Evolutionary conservation across 192 early-diverging fungal species (phyloP).

Genomic region (Fimicolochytrium jonesii): DNA sequence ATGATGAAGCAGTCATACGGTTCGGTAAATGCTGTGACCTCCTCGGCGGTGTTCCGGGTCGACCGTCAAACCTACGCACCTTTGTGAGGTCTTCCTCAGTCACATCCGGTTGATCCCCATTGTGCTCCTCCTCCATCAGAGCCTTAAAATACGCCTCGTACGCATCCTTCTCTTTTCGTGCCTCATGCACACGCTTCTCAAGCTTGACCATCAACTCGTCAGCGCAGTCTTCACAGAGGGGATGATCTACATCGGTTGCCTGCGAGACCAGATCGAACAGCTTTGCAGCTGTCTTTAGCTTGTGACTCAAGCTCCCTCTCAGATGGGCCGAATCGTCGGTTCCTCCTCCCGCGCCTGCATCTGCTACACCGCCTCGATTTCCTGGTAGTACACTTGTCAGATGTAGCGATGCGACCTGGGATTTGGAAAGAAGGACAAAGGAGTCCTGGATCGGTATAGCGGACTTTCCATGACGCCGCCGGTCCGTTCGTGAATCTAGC

Average conservation of each 20-base stretch:
- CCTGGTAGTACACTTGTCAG: neutral
- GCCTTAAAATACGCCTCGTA: constrained; percentile 64
- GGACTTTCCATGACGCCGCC: constrained; percentile 9
- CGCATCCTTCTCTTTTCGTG: constrained; percentile 67
- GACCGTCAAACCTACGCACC: too few relatives aligned
- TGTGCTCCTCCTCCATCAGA: constrained; percentile 34
- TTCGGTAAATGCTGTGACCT: too few relatives aligned
- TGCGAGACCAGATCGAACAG: constrained; percentile 76
- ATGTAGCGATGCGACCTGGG: constrained; percentile 37
- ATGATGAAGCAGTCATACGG: too few relatives aligned
- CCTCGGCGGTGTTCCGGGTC: too few relatives aligned
- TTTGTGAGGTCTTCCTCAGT: constrained; percentile 8
- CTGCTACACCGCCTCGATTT: neutral
- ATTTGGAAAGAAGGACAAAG: constrained; percentile 55
- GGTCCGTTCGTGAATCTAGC: constrained; percentile 1
- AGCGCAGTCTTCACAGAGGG: constrained; percentile 89
- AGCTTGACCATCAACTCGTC: constrained; percentile 69
- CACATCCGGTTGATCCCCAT: constrained; percentile 30
- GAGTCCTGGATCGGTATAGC: constrained; percentile 44
- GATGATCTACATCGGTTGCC: constrained; percentile 71
- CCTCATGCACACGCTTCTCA: constrained; percentile 65
- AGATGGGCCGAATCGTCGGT: constrained; percentile 4
- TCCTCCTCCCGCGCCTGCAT: neutral
- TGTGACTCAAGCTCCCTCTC: constrained; percentile 39
- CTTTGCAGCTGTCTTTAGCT: constrained; percentile 58